Conservation (phyloP, 257 asterid genomes). For the Catharanthus roseus region DNA sequence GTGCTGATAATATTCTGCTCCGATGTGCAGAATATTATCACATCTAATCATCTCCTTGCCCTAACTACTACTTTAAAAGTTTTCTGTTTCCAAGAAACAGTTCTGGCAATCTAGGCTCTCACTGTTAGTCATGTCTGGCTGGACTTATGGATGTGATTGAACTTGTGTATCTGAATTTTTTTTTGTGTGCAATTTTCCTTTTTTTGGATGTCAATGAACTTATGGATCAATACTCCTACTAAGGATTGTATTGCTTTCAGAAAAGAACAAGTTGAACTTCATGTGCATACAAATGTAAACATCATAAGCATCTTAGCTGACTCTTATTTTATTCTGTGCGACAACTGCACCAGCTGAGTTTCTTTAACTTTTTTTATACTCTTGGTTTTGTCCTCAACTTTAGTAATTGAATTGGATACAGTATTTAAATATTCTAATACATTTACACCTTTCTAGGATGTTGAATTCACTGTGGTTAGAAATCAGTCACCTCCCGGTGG, state of each 20-base stretch:
- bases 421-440: constrained; percentile 5
- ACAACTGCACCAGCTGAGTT: not conserved
- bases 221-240: not conserved
- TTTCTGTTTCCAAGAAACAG: not conserved
- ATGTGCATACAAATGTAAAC: not conserved
- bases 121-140: not conserved
- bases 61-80: not conserved
- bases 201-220: not conserved
- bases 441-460: constrained; percentile 41
- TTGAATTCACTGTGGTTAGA: constrained; percentile 31
- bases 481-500: constrained; percentile 44
- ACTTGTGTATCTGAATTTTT: not conserved
- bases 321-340: not conserved
- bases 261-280: not conserved
- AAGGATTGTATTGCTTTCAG: not conserved
- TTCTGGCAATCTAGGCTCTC: not conserved
- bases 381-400: not conserved
- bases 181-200: not conserved
- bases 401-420: not conserved
- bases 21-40: not conserved
- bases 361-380: not conserved
- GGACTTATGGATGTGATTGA: not conserved
- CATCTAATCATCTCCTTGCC: not conserved
- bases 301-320: not conserved
- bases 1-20: not conserved